Conservation (phyloP, 306 rosid genomes). For the Herpetospermum pedunculosum region DNA sequence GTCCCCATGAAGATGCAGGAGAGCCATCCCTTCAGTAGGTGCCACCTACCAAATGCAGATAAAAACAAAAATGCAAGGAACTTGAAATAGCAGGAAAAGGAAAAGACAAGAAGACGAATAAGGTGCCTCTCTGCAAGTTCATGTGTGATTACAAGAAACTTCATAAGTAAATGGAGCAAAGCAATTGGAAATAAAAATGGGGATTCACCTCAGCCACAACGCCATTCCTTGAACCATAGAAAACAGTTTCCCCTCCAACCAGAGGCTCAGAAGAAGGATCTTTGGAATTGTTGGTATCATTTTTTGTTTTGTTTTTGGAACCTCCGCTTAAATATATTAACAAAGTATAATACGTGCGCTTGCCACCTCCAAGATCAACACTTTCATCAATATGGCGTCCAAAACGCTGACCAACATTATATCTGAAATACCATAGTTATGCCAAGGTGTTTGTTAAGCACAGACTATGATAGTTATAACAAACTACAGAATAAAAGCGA, state of each 20-base stretch:
- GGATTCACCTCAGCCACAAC: slow-evolving; percentile 63
- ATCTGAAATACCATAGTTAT: slow-evolving; percentile 28
- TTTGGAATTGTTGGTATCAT: slow-evolving; percentile 15
- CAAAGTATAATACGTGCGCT: slow-evolving; percentile 65
- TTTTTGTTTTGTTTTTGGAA: slow-evolving; percentile 38
- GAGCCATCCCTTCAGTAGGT: slow-evolving; percentile 91
- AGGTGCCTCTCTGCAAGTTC: neutral
- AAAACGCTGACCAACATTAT: slow-evolving; percentile 75
- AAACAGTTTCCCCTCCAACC: slow-evolving; percentile 88
- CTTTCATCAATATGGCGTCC: slow-evolving; percentile 94
- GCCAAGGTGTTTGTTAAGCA: neutral
- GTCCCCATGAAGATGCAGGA: slow-evolving; percentile 77
- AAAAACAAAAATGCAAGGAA: neutral
- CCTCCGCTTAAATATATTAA: slow-evolving; percentile 81
- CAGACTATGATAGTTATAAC: neutral
- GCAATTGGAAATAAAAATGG: neutral
- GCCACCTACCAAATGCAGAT: slow-evolving; percentile 37
- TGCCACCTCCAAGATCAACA: slow-evolving; percentile 60
- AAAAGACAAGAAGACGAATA: neutral
- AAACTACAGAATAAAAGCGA: neutral
- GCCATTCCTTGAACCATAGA: slow-evolving; percentile 69
- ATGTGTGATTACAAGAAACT: neutral
- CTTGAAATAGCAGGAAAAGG: neutral
- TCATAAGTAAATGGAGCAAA: neutral
- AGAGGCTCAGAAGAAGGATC: slow-evolving; percentile 42